Percentiles rank a stretch among this genome's conserved stretches.
These are phyloP conservation scores for Ilyonectria mors-panacis DNA, from an alignment of 2,329 filamentous ascomycete genomes.

Conservation along the genomic window DNA sequence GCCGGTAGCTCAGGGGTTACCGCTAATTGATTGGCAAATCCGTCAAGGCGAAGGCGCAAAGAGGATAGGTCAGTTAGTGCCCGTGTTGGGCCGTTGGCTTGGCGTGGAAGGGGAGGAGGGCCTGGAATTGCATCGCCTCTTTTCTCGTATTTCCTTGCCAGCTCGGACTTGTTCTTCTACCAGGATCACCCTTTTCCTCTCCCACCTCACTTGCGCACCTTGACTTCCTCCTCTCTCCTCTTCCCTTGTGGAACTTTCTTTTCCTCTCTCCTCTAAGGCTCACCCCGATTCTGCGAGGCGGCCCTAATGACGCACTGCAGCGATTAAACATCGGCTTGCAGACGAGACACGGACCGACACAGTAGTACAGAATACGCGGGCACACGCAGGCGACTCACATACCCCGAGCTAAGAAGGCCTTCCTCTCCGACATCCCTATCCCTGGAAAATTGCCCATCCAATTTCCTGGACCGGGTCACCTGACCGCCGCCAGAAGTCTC, in stretches of 20 bases:
- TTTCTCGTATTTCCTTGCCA: background rate
- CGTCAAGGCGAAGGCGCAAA: background rate
- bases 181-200: background rate
- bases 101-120: background rate
- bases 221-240: too few species aligned
- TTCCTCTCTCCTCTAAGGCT: too few species aligned
- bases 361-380: too few species aligned
- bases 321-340: too few species aligned
- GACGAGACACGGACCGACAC: too few species aligned
- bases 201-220: background rate
- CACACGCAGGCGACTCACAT: background rate
- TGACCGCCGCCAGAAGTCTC: background rate
- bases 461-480: conserved; percentile 1
- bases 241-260: too few species aligned
- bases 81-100: background rate
- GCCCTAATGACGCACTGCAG: too few species aligned
- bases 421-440: background rate
- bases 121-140: conserved; percentile 2
- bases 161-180: background rate
- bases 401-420: too few species aligned
- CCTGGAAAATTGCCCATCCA: background rate
- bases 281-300: too few species aligned
- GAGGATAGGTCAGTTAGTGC: background rate
- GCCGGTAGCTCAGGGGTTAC: too few species aligned
- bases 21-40: too few species aligned